Percentiles rank a stretch among this genome's conserved stretches.
phyloP scores from a whole-genome alignment of 1,284 basidiomycete species.

The Melampsora americana region DNA sequence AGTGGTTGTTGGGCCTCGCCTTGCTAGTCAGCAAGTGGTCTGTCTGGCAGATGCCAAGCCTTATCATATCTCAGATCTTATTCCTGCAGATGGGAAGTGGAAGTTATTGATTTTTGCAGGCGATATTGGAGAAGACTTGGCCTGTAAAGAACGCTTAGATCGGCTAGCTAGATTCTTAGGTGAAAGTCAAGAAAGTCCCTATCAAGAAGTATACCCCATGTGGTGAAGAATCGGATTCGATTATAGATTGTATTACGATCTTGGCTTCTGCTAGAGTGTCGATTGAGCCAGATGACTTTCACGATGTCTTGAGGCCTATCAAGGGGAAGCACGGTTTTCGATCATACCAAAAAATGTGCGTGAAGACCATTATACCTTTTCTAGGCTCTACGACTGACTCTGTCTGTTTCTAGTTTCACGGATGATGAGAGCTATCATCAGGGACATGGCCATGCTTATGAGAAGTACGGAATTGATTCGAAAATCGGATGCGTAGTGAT shows the following conservation, averaged over 20 bases:
- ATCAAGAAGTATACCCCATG: constrained; percentile 50
- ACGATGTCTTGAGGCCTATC: constrained; percentile 45
- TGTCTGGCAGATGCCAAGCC: constrained; percentile 45
- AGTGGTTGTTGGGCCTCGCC: constrained; percentile 18
- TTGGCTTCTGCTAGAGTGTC: constrained; percentile 44
- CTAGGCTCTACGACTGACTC: constrained; percentile 36
- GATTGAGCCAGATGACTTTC: constrained; percentile 45
- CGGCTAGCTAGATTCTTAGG: not conserved
- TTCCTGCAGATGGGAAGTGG: constrained; percentile 8
- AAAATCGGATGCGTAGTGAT: constrained; percentile 53
- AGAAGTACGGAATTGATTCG: constrained; percentile 53
- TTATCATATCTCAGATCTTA: constrained; percentile 33
- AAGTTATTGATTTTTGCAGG: constrained; percentile 1
- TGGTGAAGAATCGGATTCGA: constrained; percentile 33
- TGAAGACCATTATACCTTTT: constrained; percentile 6
- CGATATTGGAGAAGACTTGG: constrained; percentile 15
- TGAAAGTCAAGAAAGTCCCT: constrained; percentile 46
- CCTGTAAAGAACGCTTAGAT: constrained; percentile 26
- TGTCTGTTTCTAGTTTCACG: constrained; percentile 48
- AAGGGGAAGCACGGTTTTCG: constrained; percentile 42
- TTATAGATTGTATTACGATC: constrained; percentile 50
- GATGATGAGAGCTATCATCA: constrained; percentile 52
- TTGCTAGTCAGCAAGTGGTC: constrained; percentile 49
- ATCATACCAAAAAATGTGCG: constrained; percentile 12
- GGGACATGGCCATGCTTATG: constrained; percentile 54